A percentile compares a stretch with the other conserved stretches of the same genome.
phyloP scores from a whole-genome alignment of 2,329 filamentous ascomycete species.

The Plenodomus tracheiphilus region DNA sequence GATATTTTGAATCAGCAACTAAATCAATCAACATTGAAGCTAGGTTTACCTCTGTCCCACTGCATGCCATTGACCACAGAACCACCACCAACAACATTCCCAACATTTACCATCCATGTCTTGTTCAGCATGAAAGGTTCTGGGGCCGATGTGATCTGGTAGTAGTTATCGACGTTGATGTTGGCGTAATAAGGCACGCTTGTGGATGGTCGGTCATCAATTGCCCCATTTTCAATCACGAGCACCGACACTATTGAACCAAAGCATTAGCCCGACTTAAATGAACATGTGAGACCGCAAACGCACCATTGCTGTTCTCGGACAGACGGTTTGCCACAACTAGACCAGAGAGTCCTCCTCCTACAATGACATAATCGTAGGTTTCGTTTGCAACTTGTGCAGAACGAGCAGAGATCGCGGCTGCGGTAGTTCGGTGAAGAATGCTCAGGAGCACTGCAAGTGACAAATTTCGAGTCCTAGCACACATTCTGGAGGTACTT shows the following conservation, averaged over 20 bases:
- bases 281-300: background rate
- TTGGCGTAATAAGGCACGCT: conserved; percentile 12
- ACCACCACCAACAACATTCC: conserved; percentile 38
- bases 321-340: conserved; percentile 23
- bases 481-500: no score
- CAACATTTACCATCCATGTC: conserved; percentile 21
- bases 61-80: conserved; percentile 40
- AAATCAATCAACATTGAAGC: no score
- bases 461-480: no score
- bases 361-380: conserved; percentile 27
- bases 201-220: conserved; percentile 10
- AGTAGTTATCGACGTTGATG: conserved; percentile 15
- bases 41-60: conserved; percentile 22
- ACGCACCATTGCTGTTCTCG: conserved; percentile 10
- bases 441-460: no score
- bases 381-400: background rate
- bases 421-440: no score
- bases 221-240: conserved; percentile 19
- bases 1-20: no score
- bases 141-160: conserved; percentile 16
- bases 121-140: conserved; percentile 25
- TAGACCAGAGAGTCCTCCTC: conserved; percentile 21
- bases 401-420: background rate
- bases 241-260: conserved; percentile 14
- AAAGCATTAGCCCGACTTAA: background rate